Conservation (phyloP, 768 basidiomycete species). For the Sporobolomyces phaffii region DNA sequence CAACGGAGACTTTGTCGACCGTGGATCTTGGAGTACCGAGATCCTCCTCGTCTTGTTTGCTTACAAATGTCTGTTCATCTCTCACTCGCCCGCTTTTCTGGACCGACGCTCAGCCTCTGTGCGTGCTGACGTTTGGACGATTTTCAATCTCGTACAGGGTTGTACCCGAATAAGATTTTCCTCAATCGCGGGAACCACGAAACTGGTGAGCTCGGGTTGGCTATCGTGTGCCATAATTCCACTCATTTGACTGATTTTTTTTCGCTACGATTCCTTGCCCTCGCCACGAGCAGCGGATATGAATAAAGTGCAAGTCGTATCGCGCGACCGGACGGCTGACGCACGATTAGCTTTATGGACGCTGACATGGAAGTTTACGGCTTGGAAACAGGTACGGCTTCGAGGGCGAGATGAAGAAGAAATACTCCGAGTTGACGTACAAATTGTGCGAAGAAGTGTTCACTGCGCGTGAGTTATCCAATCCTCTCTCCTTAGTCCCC, state of each 20-base stretch:
- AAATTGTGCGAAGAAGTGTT: slow-evolving; percentile 91
- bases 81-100: neutral
- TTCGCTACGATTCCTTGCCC: neutral
- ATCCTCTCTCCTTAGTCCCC: neutral
- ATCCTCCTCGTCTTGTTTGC: slow-evolving; percentile 89
- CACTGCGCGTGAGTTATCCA: slow-evolving; percentile 58
- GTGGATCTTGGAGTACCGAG: slow-evolving; percentile 92
- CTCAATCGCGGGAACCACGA: slow-evolving; percentile 97
- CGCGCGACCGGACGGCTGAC: too few relatives aligned
- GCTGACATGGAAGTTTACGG: too few relatives aligned
- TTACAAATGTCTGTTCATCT: slow-evolving; percentile 68
- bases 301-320: slow-evolving; percentile 60
- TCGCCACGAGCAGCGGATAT: slow-evolving; percentile 62
- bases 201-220: slow-evolving; percentile 49
- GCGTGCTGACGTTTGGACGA: too few relatives aligned
- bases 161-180: slow-evolving; percentile 81
- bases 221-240: too few relatives aligned
- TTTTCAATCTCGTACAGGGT: too few relatives aligned
- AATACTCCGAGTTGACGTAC: slow-evolving; percentile 53
- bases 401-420: slow-evolving; percentile 92
- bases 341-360: neutral
- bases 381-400: slow-evolving; percentile 84
- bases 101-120: too few relatives aligned
- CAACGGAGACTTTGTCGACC: slow-evolving; percentile 95
- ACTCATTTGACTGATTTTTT: too few relatives aligned